These are phyloP conservation scores for Toxicodendron radicans DNA, from an alignment of 345 rosid species.

Conservation along the genomic window DNA sequence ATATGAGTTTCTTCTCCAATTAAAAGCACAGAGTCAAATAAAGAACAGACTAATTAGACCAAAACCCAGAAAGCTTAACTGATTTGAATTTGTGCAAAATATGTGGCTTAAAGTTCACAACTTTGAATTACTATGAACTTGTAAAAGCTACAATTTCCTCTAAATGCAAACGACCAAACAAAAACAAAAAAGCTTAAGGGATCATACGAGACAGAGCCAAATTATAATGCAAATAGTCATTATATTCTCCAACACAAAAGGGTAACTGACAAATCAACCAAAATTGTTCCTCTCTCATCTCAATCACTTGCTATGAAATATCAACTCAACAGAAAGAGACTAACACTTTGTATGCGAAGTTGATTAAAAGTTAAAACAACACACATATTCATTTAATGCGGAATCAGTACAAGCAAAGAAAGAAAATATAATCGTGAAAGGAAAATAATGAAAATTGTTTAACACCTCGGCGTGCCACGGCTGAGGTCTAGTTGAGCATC, in stretches of 20 bases:
- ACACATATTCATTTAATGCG: background rate
- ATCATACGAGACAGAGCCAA: no score
- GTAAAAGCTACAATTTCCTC: no score
- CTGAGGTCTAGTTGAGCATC: constrained; percentile 79
- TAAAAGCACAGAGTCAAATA: background rate
- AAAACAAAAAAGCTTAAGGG: no score
- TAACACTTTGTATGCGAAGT: background rate
- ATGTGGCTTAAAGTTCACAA: no score
- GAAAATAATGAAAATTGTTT: background rate
- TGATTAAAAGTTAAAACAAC: background rate
- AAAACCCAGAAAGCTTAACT: no score
- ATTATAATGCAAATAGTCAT: no score
- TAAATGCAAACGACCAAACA: no score
- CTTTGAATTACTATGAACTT: background rate
- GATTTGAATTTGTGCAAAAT: no score
- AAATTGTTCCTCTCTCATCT: background rate
- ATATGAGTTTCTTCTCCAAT: background rate
- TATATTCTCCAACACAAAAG: background rate
- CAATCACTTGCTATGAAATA: no score
- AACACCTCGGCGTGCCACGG: constrained; percentile 68
- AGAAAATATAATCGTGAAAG: background rate
- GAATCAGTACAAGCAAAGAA: background rate
- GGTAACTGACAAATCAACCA: background rate
- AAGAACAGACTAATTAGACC: no score
- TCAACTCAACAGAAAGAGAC: no score